Conservation (phyloP, 176 grass and related monocot genomes). For the Ampelocalamus luodianensis region DNA sequence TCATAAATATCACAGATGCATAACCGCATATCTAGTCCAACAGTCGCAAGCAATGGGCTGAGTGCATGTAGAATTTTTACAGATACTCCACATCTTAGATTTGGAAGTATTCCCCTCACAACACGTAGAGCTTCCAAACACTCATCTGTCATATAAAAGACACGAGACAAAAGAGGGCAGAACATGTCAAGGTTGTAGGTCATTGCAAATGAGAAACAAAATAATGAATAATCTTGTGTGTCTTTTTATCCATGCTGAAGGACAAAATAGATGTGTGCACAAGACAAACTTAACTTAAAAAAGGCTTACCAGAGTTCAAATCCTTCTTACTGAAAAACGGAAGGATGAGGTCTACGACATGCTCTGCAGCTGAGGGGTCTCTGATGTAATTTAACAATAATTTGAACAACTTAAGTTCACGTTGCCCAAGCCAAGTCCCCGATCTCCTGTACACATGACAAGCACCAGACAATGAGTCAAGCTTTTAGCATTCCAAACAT, state of each 20-base stretch:
- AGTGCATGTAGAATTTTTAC: conserved; percentile 73
- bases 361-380: conserved; percentile 53
- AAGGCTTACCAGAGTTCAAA: conserved; percentile 61
- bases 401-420: conserved; percentile 83
- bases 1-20: conserved; percentile 84
- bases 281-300: conserved; percentile 32
- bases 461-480: background rate
- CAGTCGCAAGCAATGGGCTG: conserved; percentile 68
- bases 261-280: conserved; percentile 7
- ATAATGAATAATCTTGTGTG: background rate
- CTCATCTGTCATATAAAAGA: conserved; percentile 63
- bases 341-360: conserved; percentile 77
- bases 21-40: conserved; percentile 68
- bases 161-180: conserved; percentile 16
- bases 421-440: conserved; percentile 65
- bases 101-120: conserved; percentile 67
- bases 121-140: conserved; percentile 75
- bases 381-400: conserved; percentile 78
- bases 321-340: conserved; percentile 86
- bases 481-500: background rate
- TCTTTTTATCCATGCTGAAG: conserved; percentile 26
- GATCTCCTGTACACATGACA: conserved; percentile 64
- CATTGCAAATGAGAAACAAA: background rate
- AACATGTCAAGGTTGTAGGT: conserved; percentile 21
- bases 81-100: conserved; percentile 57